Percentiles rank a stretch among this genome's conserved stretches.
Conservation (phyloP, 2,329 filamentous ascomycete species). For the Cordyceps javanica region DNA sequence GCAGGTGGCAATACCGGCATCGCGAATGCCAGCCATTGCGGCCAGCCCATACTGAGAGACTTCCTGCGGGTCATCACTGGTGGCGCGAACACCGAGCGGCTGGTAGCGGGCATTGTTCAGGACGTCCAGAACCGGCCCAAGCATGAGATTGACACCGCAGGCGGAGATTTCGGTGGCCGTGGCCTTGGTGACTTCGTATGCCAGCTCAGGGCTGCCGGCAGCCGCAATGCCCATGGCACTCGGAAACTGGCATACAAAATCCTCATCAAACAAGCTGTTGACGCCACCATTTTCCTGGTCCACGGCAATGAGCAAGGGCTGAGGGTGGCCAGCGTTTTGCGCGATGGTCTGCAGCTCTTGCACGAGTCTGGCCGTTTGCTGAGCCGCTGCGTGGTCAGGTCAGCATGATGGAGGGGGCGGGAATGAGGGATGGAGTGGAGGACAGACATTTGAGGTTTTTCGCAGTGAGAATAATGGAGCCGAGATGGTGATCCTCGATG, state of each 20-base stretch:
- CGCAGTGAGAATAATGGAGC: conserved; percentile 76
- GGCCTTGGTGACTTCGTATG: conserved; percentile 85
- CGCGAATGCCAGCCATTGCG: conserved; percentile 86
- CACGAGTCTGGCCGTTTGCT: conserved; percentile 81
- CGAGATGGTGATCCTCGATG: conserved; percentile 80
- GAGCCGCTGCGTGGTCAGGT: conserved; percentile 58
- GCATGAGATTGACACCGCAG: conserved; percentile 91
- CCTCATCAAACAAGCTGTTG: conserved; percentile 93
- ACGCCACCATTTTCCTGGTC: conserved; percentile 98
- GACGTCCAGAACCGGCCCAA: conserved; percentile 90
- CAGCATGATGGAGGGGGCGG: conserved; percentile 13
- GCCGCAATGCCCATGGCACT: conserved; percentile 97
- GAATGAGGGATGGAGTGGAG: neutral
- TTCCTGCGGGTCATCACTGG: conserved; percentile 89
- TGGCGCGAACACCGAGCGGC: conserved; percentile 81
- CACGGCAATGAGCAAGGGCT: conserved; percentile 81
- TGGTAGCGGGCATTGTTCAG: conserved; percentile 89
- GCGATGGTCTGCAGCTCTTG: conserved; percentile 91
- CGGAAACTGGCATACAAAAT: conserved; percentile 92
- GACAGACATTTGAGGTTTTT: conserved; percentile 76
- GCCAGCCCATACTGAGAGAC: conserved; percentile 89
- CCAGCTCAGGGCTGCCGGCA: conserved; percentile 75
- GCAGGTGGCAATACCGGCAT: conserved; percentile 81
- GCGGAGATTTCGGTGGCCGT: conserved; percentile 89
- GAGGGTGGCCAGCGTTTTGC: conserved; percentile 80